A percentile compares a stretch with the other conserved stretches of the same genome.
These are phyloP conservation scores for Daldinia bambusicola DNA, from an alignment of 495 filamentous ascomycete genomes.

Conservation along the genomic window DNA sequence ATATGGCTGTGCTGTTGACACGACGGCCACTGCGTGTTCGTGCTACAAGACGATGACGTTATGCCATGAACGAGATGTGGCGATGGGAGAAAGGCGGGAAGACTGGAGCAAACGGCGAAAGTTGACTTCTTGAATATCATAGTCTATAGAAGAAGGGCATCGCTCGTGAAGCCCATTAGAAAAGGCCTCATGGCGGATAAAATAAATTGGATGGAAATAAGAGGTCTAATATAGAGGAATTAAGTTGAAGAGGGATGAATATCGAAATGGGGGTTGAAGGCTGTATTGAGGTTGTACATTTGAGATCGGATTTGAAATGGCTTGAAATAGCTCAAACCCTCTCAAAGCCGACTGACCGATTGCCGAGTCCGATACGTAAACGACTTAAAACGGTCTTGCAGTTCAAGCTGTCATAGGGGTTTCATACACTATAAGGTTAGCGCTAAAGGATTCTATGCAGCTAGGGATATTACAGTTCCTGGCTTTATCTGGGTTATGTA, in stretches of 20 bases:
- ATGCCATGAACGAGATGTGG: slow-evolving; percentile 25
- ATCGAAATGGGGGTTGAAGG: slow-evolving; percentile 9
- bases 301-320: background rate
- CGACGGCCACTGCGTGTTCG: slow-evolving; percentile 27
- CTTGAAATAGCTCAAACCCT: slow-evolving; percentile 42
- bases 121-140: slow-evolving; percentile 53
- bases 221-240: slow-evolving; percentile 16
- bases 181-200: slow-evolving; percentile 38
- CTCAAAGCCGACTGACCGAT: slow-evolving; percentile 37
- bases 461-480: slow-evolving; percentile 1
- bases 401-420: slow-evolving; percentile 6
- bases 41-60: slow-evolving; percentile 49
- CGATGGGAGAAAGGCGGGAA: slow-evolving; percentile 31
- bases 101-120: slow-evolving; percentile 44
- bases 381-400: background rate
- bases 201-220: background rate
- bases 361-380: slow-evolving; percentile 16
- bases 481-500: background rate
- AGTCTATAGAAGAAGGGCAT: slow-evolving; percentile 39
- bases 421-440: slow-evolving; percentile 33
- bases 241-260: background rate
- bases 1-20: background rate
- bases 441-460: slow-evolving; percentile 17
- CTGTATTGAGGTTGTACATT: no score
- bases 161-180: slow-evolving; percentile 26